A percentile compares a stretch with the other conserved stretches of the same genome.
These are phyloP conservation scores for Clonostachys solani DNA, from an alignment of 2,329 filamentous ascomycete genomes.

Conservation along the genomic window DNA sequence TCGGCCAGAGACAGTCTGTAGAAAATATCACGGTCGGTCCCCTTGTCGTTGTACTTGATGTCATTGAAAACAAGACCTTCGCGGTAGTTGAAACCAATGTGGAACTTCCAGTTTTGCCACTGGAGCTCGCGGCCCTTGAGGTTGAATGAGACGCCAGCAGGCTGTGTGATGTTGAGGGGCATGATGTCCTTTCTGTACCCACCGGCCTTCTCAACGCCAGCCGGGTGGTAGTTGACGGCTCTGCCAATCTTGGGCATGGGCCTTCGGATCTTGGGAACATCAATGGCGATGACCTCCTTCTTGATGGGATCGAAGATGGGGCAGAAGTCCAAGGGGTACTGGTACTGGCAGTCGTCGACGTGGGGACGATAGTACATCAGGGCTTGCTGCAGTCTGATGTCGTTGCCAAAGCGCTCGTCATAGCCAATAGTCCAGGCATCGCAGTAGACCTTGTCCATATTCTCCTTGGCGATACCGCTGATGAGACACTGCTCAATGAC, in stretches of 20 bases:
- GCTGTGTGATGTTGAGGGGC: slow-evolving; percentile 83
- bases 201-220: slow-evolving; percentile 65
- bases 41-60: slow-evolving; percentile 84
- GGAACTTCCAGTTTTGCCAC: slow-evolving; percentile 94
- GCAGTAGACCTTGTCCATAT: slow-evolving; percentile 96
- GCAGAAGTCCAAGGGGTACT: slow-evolving; percentile 88
- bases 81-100: slow-evolving; percentile 92
- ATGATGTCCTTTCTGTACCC: slow-evolving; percentile 79
- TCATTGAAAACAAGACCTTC: slow-evolving; percentile 90
- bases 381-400: slow-evolving; percentile 79
- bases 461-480: slow-evolving; percentile 73
- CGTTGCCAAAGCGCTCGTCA: slow-evolving; percentile 81
- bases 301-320: slow-evolving; percentile 85
- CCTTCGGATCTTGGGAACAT: slow-evolving; percentile 72
- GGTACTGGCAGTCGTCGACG: slow-evolving; percentile 83
- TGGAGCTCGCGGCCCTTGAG: slow-evolving; percentile 69
- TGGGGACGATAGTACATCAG: slow-evolving; percentile 93
- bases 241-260: slow-evolving; percentile 46
- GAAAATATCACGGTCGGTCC: slow-evolving; percentile 72
- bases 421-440: slow-evolving; percentile 96
- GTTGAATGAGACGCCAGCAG: slow-evolving; percentile 83
- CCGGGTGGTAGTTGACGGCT: slow-evolving; percentile 76
- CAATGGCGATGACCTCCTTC: slow-evolving; percentile 75
- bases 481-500: slow-evolving; percentile 89
- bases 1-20: slow-evolving; percentile 86